A percentile compares a stretch with the other conserved stretches of the same genome.
These are phyloP conservation scores for Coemansia asiatica DNA, from an alignment of 192 early-diverging fungal genomes.

Conservation along the genomic window DNA sequence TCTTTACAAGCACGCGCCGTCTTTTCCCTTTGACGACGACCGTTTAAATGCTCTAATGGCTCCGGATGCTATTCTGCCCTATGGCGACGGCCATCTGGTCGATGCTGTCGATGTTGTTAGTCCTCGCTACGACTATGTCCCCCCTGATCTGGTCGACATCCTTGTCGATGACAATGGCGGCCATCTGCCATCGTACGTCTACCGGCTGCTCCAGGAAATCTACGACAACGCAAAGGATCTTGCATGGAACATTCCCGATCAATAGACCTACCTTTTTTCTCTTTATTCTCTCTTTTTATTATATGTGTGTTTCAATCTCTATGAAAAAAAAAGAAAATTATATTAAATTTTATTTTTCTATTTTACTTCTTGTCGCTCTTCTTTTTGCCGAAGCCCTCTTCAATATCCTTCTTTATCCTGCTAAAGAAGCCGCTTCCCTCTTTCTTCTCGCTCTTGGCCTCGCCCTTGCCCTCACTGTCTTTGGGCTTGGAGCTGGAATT, in stretches of 20 bases:
- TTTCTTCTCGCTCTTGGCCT: too few species aligned
- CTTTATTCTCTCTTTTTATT: too few species aligned
- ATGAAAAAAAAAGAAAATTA: background rate
- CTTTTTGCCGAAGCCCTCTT: constrained; percentile 32
- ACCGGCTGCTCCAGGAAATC: constrained; percentile 70
- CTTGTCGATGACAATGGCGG: constrained; percentile 88
- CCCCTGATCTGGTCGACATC: constrained; percentile 84
- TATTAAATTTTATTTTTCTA: background rate
- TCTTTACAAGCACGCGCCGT: constrained; percentile 83
- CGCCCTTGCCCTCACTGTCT: constrained; percentile 7
- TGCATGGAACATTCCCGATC: constrained; percentile 40
- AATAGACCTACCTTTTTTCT: background rate
- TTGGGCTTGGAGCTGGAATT: background rate
- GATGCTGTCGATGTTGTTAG: constrained; percentile 79
- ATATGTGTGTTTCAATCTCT: too few species aligned
- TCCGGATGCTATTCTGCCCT: constrained; percentile 79
- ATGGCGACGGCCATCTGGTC: constrained; percentile 77
- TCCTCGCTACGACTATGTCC: constrained; percentile 90
- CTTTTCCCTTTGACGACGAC: constrained; percentile 88
- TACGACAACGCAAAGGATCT: constrained; percentile 53
- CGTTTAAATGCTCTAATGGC: constrained; percentile 73
- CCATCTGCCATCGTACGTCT: constrained; percentile 76
- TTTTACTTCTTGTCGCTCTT: constrained; percentile 29
- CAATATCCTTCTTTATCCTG: constrained; percentile 59
- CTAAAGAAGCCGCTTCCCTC: constrained; percentile 54